phyloP scores from a whole-genome alignment of 148 eudicot species.

The Cornus florida region DNA sequence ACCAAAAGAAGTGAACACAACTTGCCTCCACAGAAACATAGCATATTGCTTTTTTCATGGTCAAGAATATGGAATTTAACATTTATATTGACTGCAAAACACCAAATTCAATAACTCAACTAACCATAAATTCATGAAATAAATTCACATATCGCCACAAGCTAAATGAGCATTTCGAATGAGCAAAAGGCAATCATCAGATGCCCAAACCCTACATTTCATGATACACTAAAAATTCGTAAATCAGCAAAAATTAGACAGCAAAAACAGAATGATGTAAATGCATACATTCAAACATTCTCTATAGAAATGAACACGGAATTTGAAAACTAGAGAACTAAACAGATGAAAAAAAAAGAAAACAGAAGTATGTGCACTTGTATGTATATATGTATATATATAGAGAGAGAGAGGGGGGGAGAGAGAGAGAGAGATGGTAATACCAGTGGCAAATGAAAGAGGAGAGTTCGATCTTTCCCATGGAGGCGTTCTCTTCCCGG shows the following conservation, averaged over 20 bases:
- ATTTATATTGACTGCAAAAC: too few species aligned
- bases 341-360: not conserved
- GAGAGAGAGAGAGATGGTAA: not conserved
- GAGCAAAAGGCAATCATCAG: too few species aligned
- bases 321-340: not conserved
- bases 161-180: not conserved
- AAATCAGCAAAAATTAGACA: not conserved
- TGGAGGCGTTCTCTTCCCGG: conserved; percentile 9
- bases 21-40: not conserved
- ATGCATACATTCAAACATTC: not conserved
- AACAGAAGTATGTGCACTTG: not conserved
- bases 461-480: conserved; percentile 7
- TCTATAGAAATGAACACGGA: not conserved
- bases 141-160: not conserved
- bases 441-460: conserved; percentile 10
- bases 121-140: too few species aligned
- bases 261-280: not conserved
- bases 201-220: not conserved
- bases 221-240: not conserved
- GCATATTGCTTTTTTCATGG: too few species aligned
- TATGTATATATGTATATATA: too few species aligned
- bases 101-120: too few species aligned
- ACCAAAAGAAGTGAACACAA: too few species aligned
- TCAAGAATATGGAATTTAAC: too few species aligned
- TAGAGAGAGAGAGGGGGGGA: not conserved